phyloP scores from a whole-genome alignment of 2,329 filamentous ascomycete genomes.

The Lecanicillium sp. region DNA sequence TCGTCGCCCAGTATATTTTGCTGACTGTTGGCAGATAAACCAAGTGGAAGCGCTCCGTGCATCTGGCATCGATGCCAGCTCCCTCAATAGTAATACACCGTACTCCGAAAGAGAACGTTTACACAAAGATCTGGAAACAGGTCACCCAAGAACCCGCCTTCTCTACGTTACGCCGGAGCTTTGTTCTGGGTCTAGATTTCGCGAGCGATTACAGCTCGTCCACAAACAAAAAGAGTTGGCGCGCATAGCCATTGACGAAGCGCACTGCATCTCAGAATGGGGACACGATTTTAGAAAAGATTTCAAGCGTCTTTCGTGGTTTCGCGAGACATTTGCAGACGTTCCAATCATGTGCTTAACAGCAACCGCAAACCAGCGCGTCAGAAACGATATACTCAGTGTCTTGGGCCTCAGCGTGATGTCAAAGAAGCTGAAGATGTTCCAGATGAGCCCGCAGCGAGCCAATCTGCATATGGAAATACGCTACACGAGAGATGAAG shows the following conservation, averaged over 20 bases:
- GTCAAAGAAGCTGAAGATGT: constrained; percentile 57
- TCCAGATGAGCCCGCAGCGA: constrained; percentile 76
- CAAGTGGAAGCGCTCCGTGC: constrained; percentile 75
- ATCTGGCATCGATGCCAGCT: constrained; percentile 71
- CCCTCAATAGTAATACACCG: constrained; percentile 78
- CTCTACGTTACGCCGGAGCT: constrained; percentile 93
- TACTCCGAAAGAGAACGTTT: constrained; percentile 58
- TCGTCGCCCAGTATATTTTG: too few relatives aligned
- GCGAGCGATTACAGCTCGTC: constrained; percentile 63
- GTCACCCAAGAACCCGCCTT: constrained; percentile 74
- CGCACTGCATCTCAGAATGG: constrained; percentile 97
- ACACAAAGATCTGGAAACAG: constrained; percentile 74
- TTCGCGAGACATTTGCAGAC: constrained; percentile 70
- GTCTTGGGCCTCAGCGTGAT: constrained; percentile 60
- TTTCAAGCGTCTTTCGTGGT: constrained; percentile 82
- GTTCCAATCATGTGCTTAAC: constrained; percentile 91
- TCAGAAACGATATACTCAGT: constrained; percentile 74
- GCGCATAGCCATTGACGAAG: constrained; percentile 85
- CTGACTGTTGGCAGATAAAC: constrained; percentile 58
- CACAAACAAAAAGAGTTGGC: constrained; percentile 78
- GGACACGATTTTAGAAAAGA: constrained; percentile 94
- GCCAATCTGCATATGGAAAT: constrained; percentile 89
- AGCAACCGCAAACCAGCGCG: constrained; percentile 76
- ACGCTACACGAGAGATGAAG: constrained; percentile 69
- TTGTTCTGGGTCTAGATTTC: constrained; percentile 71